Evolutionary conservation across 129 eudicot genomes (phyloP), one percentile per base, ranked within the genome.

Genomic region (Helianthus annuus): DNA sequence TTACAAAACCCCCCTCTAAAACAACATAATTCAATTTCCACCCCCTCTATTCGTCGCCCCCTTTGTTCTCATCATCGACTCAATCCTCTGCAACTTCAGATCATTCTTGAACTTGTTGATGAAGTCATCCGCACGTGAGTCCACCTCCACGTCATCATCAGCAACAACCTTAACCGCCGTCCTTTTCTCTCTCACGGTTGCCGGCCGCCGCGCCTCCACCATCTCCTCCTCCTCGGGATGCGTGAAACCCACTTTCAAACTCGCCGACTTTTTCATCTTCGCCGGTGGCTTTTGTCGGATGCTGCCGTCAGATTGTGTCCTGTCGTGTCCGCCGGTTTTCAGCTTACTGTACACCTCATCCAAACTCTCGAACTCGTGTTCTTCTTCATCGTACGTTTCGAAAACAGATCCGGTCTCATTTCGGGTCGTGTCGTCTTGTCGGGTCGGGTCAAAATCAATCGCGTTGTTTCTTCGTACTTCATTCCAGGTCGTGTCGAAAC

Each of bases 51-150:
- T 80, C 62, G 82, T 80, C 80, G 71, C 65, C 29, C 84, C 86
- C 80, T 89, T 89, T 78, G 84, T 86, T 81, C 91, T 73, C 45
- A 86, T 46, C n/a, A 94, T 87, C 2, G 97, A 90, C 15, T 90
- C 96, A 62, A 90, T 16, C 86, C 97, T 82, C 86, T 94, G 98
- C 71, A 94, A 73, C 88, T 84, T 88, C 70, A 94, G 56, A 71
- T 94, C 91, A 32, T 90, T 79, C 93, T 76, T 87, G 68, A 94
- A 94, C 76, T 40, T 85, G 85, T 84, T 86, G 57, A 94, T 94
- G 78, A 94, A 94, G 59, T 87, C 91, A 71, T 88, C 98, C 7
- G 98, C 98, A 49, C 78, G 84, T 0, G 91, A 83, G 74, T 94
- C 97, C 2, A 94, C 96, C 72, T 83, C 98, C 11, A 62, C 81